Evolutionary conservation across 2,329 filamentous ascomycete genomes (phyloP).

Genomic region (Teratosphaeria nubilosa): DNA sequence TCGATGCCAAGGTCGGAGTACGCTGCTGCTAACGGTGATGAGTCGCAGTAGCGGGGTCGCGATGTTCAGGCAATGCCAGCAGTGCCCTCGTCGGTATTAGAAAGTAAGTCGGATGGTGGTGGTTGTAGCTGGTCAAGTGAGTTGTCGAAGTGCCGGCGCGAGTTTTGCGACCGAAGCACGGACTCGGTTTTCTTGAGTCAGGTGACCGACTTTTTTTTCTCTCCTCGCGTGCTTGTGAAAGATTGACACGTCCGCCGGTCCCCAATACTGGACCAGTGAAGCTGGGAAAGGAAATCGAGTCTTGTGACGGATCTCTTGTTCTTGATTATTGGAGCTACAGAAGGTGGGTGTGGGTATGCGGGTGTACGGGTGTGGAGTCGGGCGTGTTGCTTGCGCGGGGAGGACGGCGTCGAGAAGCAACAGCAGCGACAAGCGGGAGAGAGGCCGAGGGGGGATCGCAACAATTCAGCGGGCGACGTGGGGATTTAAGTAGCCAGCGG

Average conservation of each 20-base stretch:
- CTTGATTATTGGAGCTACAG: conserved; percentile 1
- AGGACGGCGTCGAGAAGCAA: neutral
- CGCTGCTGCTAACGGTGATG: neutral
- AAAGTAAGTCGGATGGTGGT: neutral
- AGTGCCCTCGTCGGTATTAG: neutral
- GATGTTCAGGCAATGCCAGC: neutral
- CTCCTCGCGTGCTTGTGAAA: neutral
- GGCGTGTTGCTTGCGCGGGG: neutral
- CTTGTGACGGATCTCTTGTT: neutral
- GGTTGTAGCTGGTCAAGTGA: neutral
- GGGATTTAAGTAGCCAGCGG: neutral
- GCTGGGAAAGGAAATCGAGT: neutral
- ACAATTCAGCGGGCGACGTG: neutral
- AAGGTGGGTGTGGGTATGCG: neutral
- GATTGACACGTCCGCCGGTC: neutral
- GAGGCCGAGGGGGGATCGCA: neutral
- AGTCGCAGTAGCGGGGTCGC: neutral
- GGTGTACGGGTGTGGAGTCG: neutral
- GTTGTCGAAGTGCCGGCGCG: neutral
- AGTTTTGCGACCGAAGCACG: neutral
- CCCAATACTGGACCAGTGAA: neutral
- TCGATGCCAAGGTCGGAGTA: conserved; percentile 1
- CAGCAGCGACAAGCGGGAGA: neutral
- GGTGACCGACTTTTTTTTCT: neutral
- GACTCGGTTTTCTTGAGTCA: neutral